Conservation (phyloP, 2,329 filamentous ascomycete species). For the Geosmithia flava region DNA sequence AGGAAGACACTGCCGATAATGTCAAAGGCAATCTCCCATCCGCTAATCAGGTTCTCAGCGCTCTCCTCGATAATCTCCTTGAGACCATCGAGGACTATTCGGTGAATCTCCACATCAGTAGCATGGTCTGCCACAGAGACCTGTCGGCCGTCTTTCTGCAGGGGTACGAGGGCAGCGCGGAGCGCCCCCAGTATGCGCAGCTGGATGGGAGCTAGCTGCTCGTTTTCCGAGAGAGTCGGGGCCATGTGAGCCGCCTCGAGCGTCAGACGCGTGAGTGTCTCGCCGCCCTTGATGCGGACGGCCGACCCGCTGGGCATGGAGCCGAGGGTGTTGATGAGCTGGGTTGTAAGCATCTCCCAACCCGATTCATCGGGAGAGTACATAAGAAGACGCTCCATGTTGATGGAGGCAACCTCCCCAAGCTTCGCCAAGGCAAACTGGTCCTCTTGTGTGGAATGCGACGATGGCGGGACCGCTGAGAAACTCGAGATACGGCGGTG, state of each 20-base stretch:
- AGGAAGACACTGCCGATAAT: conserved; percentile 76
- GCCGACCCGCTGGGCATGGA: conserved; percentile 33
- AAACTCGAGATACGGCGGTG: conserved; percentile 35
- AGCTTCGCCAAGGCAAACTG: conserved; percentile 62
- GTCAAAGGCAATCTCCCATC: conserved; percentile 78
- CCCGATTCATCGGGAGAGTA: conserved; percentile 57
- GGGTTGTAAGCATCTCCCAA: conserved; percentile 55
- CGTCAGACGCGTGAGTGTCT: conserved; percentile 47
- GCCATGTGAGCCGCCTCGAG: conserved; percentile 47
- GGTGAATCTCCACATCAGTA: conserved; percentile 69
- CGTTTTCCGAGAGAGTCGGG: conserved; percentile 30
- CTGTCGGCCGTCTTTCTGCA: conserved; percentile 41
- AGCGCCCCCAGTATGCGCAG: conserved; percentile 58
- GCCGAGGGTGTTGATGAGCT: conserved; percentile 38
- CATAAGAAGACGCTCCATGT: conserved; percentile 60
- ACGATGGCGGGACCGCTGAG: conserved; percentile 23
- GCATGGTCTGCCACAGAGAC: conserved; percentile 44
- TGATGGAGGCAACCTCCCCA: conserved; percentile 60
- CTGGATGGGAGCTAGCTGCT: conserved; percentile 50
- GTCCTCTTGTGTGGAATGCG: conserved; percentile 46
- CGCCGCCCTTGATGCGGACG: conserved; percentile 48
- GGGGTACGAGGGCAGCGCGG: conserved; percentile 39
- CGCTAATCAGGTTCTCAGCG: conserved; percentile 69
- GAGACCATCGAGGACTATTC: conserved; percentile 65
- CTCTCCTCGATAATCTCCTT: conserved; percentile 78